phyloP scores from a whole-genome alignment of 176 grass and related monocot species.

The Ensete ventricosum region DNA sequence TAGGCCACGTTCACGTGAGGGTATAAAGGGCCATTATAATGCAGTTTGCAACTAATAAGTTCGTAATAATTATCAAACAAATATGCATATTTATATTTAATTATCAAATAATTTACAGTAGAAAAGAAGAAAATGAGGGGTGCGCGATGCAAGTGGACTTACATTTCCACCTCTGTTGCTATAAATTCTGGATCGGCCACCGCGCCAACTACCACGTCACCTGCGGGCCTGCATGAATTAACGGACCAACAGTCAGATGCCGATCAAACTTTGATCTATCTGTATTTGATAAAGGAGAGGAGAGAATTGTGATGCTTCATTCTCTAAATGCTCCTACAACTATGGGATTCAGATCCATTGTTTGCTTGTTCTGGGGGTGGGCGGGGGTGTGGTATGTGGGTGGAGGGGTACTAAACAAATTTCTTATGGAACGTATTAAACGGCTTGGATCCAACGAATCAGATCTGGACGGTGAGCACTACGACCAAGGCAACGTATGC shows the following conservation, averaged over 20 bases:
- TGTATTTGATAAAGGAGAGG: no score
- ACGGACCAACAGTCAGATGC: background rate
- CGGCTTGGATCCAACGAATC: background rate
- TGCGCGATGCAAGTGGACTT: background rate
- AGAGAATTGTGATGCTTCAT: no score
- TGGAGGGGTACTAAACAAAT: background rate
- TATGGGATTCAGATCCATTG: background rate
- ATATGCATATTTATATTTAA: background rate
- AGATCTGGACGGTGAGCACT: background rate
- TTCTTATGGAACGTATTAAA: background rate
- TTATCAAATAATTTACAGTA: background rate
- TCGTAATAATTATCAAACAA: background rate
- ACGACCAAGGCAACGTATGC: background rate
- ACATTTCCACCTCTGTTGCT: conserved; percentile 2
- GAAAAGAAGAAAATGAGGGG: background rate
- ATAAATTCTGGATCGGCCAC: conserved; percentile 7
- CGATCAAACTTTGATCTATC: no score
- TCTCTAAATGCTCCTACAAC: no score
- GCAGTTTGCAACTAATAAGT: background rate
- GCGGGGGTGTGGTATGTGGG: no score
- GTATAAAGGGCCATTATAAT: background rate
- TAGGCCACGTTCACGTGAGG: background rate
- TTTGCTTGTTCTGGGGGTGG: background rate
- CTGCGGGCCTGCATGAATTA: background rate
- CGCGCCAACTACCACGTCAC: background rate